A percentile compares a stretch with the other conserved stretches of the same genome.
Conservation (phyloP, 2,329 filamentous ascomycete genomes). For the Teratosphaeria pseudoeucalypti region DNA sequence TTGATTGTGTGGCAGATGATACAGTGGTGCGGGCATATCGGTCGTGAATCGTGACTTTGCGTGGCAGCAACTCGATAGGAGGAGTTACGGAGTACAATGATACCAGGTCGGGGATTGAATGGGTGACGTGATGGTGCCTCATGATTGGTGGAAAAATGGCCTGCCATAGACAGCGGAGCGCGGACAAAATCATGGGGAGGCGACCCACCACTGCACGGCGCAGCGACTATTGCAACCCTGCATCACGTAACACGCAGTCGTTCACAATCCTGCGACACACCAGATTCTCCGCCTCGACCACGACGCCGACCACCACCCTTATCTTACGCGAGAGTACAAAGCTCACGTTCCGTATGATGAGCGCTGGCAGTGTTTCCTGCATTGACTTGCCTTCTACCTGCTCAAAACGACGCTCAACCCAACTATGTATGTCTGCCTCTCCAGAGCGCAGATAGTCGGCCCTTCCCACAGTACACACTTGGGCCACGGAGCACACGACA, state of each 20-base stretch:
- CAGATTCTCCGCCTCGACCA: not conserved
- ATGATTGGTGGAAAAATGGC: too few species aligned
- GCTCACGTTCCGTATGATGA: not conserved
- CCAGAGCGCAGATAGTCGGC: conserved; percentile 17
- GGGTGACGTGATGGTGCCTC: too few species aligned
- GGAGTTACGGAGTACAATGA: too few species aligned
- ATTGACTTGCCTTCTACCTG: not conserved
- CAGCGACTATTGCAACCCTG: not conserved
- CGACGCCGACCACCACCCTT: not conserved
- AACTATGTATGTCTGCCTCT: conserved; percentile 20
- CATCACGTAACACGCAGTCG: not conserved
- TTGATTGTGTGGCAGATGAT: too few species aligned
- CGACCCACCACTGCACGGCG: not conserved
- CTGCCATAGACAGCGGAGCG: too few species aligned
- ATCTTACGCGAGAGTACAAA: not conserved
- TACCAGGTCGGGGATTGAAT: too few species aligned
- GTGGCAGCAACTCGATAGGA: too few species aligned
- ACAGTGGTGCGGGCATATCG: too few species aligned
- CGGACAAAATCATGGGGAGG: too few species aligned
- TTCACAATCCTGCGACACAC: not conserved
- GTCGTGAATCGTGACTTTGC: too few species aligned
- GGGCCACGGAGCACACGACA: conserved; percentile 23
- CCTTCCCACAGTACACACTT: conserved; percentile 19
- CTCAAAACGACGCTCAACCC: conserved; percentile 6
- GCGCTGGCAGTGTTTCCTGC: not conserved